Evolutionary conservation across 2,329 filamentous ascomycete genomes (phyloP).

Genomic region (Chaetomiaceae sp.): DNA sequence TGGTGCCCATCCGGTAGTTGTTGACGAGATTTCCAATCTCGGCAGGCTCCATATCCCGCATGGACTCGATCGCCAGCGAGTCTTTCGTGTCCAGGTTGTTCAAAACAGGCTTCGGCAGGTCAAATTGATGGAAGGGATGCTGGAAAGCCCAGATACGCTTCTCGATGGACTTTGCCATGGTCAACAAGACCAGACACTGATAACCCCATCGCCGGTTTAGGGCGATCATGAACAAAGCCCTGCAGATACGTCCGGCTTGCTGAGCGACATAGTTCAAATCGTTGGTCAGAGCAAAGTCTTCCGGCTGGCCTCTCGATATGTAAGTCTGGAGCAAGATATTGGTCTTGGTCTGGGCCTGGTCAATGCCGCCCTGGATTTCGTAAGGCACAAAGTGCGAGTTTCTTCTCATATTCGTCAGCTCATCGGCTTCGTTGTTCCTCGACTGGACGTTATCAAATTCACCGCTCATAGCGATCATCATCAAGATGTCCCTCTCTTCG

Average conservation of each 20-base stretch:
- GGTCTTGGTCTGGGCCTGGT: slow-evolving; percentile 80
- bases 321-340: slow-evolving; percentile 94
- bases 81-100: slow-evolving; percentile 82
- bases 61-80: slow-evolving; percentile 67
- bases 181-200: slow-evolving; percentile 86
- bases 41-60: slow-evolving; percentile 88
- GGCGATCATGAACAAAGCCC: slow-evolving; percentile 95
- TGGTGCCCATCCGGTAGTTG: slow-evolving; percentile 81
- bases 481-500: slow-evolving; percentile 86
- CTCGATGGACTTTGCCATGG: slow-evolving; percentile 94
- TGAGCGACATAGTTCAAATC: slow-evolving; percentile 94
- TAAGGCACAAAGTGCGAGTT: slow-evolving; percentile 70
- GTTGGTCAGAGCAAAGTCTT: slow-evolving; percentile 90
- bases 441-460: slow-evolving; percentile 98
- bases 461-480: slow-evolving; percentile 96
- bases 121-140: slow-evolving; percentile 93
- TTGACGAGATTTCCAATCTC: slow-evolving; percentile 91
- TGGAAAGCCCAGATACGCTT: slow-evolving; percentile 93
- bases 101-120: slow-evolving; percentile 77
- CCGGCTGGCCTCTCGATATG: slow-evolving; percentile 80
- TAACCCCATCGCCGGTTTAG: slow-evolving; percentile 93
- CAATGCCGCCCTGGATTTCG: slow-evolving; percentile 68
- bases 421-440: slow-evolving; percentile 82
- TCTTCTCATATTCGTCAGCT: slow-evolving; percentile 69
- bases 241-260: slow-evolving; percentile 89